phyloP scores from a whole-genome alignment of 2,329 filamentous ascomycete species.

The Aspergillus hortae region DNA sequence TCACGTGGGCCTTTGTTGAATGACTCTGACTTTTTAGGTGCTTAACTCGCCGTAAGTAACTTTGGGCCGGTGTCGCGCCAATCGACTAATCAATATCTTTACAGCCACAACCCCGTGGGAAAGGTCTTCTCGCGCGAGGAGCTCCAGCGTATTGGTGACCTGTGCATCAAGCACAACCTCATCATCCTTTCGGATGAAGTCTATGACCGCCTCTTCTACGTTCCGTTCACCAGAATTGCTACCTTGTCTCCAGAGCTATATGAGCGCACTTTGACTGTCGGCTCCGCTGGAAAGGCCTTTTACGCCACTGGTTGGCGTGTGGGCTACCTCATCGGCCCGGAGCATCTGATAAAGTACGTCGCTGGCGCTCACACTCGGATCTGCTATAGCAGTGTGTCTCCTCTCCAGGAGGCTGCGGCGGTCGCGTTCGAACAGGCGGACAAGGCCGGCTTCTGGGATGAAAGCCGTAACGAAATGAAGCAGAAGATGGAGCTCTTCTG shows the following conservation, averaged over 20 bases:
- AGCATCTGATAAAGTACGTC: slow-evolving; percentile 86
- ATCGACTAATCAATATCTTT: slow-evolving; percentile 11
- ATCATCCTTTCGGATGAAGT: slow-evolving; percentile 91
- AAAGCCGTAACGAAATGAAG: slow-evolving; percentile 82
- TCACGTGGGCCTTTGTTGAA: background rate
- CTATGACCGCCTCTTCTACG: slow-evolving; percentile 93
- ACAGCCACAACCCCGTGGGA: slow-evolving; percentile 83
- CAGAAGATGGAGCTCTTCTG: slow-evolving; percentile 85
- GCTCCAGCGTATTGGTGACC: slow-evolving; percentile 75
- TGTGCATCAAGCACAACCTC: slow-evolving; percentile 89
- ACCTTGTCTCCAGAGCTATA: slow-evolving; percentile 89
- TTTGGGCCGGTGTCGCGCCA: background rate
- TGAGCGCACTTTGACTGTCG: slow-evolving; percentile 84
- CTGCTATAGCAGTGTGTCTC: slow-evolving; percentile 90
- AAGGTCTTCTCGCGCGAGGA: slow-evolving; percentile 89
- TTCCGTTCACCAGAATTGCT: slow-evolving; percentile 87
- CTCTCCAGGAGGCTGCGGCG: slow-evolving; percentile 88
- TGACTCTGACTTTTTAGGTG: slow-evolving; percentile 30
- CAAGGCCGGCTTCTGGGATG: slow-evolving; percentile 78
- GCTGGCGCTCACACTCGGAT: slow-evolving; percentile 91
- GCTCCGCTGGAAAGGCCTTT: slow-evolving; percentile 96
- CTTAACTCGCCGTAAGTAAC: slow-evolving; percentile 48
- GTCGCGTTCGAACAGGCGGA: slow-evolving; percentile 93
- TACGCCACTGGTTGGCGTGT: slow-evolving; percentile 97
- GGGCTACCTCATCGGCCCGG: slow-evolving; percentile 87